Evolutionary conservation across 2,329 filamentous ascomycete genomes (phyloP).

Genomic region (Diplodia mutila): DNA sequence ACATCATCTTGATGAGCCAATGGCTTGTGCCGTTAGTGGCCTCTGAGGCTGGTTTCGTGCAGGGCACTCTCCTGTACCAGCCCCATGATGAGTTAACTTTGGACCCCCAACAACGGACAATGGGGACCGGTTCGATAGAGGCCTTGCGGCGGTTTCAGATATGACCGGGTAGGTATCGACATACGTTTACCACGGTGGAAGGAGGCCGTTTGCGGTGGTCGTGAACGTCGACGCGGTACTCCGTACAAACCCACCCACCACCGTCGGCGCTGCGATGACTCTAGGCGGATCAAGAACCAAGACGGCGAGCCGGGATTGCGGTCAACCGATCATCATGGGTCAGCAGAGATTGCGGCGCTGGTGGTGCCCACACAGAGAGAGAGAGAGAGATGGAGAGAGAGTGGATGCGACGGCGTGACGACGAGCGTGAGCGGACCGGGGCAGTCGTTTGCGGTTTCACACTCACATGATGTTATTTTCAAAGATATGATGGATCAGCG

Average conservation of each 20-base stretch:
- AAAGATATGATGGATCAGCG: slow-evolving; percentile 2
- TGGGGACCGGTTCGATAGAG: background rate
- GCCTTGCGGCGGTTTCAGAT: background rate
- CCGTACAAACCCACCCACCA: too few relatives aligned
- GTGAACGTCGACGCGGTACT: background rate
- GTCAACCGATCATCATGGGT: background rate
- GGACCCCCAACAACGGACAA: background rate
- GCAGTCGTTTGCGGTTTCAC: background rate
- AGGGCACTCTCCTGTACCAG: background rate
- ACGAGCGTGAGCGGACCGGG: background rate
- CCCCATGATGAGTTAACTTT: background rate
- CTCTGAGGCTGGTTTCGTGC: background rate
- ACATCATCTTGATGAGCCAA: background rate
- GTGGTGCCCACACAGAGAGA: too few relatives aligned
- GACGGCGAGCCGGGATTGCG: too few relatives aligned
- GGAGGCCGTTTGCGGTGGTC: background rate
- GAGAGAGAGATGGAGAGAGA: too few relatives aligned
- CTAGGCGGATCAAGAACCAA: background rate
- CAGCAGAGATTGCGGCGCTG: background rate
- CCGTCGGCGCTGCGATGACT: too few relatives aligned
- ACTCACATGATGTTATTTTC: background rate
- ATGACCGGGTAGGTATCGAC: background rate
- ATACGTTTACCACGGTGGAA: background rate
- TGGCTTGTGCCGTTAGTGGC: background rate
- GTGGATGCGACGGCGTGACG: background rate